Evolutionary conservation across 176 grass and related monocot genomes (phyloP), one percentile per base, ranked within the genome.

Genomic region (Microstegium vimineum): DNA sequence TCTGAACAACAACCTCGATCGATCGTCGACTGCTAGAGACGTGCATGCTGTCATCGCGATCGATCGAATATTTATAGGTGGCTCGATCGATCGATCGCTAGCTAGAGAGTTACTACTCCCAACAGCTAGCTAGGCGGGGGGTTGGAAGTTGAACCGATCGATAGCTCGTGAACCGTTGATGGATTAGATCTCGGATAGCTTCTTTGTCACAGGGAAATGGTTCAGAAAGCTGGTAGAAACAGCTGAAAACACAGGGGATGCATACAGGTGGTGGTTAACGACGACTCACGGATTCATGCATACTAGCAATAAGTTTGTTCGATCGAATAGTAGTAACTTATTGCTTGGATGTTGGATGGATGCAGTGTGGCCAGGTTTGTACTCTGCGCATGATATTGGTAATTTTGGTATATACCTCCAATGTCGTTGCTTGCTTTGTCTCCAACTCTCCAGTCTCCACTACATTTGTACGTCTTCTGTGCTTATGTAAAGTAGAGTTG

Each of bases 81-180:
- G 10, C 62, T 25, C 2, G 37, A 26, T 26, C n/a, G 10, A n/a
- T n/a, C n/a, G n/a, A n/a, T n/a, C n/a, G n/a, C n/a, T n/a, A n/a
- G n/a, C n/a, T 26, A 25, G 22, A 36, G 54, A 80, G 18, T 79
- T 30, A 62, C 26, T 66, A 17, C 77, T 69, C 4, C 7, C 32
- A 18, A 28, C 66, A 28, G 47, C 22, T 26, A 20, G 66, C 15
- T 28, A 1, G 47, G 5, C 66, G 0, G 52, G 69, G 33, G 69
- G 38, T 73, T 73, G 18, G 67, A 41, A 62, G 38, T 18, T 57
- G 37, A 73, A 26, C 6, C 3, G 32, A 79, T 79, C n/a, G n/a
- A n/a, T n/a, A n/a, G 71, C 85, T 82, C 85, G 85, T 87, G 85
- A 87, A 17, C 5, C 17, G 33, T 11, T 13, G 62, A 37, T 26